Conservation (phyloP, 2,329 filamentous ascomycete species). For the Berkeleyomyces basicola region DNA sequence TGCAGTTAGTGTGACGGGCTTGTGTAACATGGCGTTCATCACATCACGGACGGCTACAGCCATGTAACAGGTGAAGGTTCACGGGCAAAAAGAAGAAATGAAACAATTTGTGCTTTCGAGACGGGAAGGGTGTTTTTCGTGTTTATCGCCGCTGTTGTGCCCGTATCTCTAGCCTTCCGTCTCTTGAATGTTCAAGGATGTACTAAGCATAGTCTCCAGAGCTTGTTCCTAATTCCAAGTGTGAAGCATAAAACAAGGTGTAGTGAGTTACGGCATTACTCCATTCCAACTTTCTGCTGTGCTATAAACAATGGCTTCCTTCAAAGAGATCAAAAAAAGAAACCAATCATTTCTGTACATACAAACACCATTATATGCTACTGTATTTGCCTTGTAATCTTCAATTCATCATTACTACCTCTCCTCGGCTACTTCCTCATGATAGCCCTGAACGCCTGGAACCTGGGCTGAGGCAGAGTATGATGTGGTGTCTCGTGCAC, state of each 20-base stretch:
- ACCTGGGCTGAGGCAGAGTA: neutral
- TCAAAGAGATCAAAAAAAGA: too few species aligned
- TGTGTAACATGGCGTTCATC: neutral
- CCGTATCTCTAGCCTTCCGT: too few species aligned
- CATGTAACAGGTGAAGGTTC: too few species aligned
- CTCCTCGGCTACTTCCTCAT: neutral
- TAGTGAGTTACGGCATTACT: too few species aligned
- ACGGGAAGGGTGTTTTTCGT: neutral
- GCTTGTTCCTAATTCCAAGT: too few species aligned
- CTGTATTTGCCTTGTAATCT: neutral
- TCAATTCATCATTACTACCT: neutral
- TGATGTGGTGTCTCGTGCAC: neutral
- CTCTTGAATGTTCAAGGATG: too few species aligned
- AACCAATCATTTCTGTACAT: neutral
- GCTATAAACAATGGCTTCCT: neutral
- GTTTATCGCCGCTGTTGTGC: neutral
- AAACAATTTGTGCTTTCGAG: too few species aligned
- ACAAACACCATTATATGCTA: neutral
- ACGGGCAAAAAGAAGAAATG: too few species aligned
- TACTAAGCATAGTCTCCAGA: too few species aligned
- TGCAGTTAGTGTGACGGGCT: neutral
- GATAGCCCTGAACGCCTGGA: neutral
- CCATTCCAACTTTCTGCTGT: too few species aligned
- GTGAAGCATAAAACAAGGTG: too few species aligned
- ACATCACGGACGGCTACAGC: neutral